phyloP scores from a whole-genome alignment of 495 filamentous ascomycete genomes.

The Cryomyces minteri region DNA sequence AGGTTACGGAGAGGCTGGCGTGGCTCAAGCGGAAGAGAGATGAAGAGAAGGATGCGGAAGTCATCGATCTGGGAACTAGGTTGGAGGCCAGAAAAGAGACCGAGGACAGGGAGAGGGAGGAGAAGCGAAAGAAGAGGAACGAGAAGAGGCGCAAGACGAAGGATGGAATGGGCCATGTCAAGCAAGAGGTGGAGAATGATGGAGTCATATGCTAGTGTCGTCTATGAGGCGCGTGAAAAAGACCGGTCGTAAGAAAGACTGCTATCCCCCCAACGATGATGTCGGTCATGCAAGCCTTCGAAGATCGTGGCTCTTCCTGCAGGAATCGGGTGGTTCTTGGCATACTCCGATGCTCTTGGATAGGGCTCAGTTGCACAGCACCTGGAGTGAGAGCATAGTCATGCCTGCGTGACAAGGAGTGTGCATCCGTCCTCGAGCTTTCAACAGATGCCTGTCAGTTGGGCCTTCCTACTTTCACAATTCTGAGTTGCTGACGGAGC shows the following conservation, averaged over 20 bases:
- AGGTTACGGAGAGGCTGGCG: conserved; percentile 19
- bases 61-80: conserved; percentile 9
- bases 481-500: no score
- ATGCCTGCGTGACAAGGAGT: no score
- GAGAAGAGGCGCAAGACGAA: conserved; percentile 17
- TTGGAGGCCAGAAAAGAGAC: conserved; percentile 8
- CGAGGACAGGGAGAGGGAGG: conserved; percentile 14
- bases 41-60: conserved; percentile 11
- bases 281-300: no score
- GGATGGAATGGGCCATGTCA: conserved; percentile 9
- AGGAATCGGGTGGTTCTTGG: no score
- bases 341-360: no score
- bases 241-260: neutral
- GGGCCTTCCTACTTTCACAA: no score
- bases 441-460: no score
- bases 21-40: conserved; percentile 21
- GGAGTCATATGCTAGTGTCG: conserved; percentile 9
- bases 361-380: no score
- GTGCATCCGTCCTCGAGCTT: no score
- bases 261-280: neutral
- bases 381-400: no score
- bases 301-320: no score
- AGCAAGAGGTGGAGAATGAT: conserved; percentile 11
- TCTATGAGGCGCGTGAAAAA: no score
- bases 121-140: conserved; percentile 14